Evolutionary conservation across 108 stramenopile genomes (phyloP).

Genomic region (Craspedostauros australis): DNA sequence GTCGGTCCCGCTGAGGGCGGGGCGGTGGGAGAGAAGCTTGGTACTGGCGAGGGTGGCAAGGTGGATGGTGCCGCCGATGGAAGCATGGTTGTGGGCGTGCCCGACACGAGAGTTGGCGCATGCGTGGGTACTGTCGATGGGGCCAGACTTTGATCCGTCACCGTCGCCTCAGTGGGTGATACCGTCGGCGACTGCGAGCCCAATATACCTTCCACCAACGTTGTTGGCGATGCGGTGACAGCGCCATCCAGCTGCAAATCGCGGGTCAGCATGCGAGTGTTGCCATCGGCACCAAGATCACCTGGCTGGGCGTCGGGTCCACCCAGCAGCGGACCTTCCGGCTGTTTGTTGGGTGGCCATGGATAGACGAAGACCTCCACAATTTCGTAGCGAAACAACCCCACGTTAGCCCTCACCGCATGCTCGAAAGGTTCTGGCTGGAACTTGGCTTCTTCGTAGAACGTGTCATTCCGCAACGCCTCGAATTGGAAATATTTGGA

Average conservation of each 20-base stretch:
- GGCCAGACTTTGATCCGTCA: too few species aligned
- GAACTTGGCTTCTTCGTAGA: constrained; percentile 14
- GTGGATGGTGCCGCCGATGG: neutral
- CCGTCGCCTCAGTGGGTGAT: too few species aligned
- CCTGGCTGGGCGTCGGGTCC: too few species aligned
- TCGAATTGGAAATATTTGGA: constrained; percentile 20
- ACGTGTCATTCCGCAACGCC: constrained; percentile 25
- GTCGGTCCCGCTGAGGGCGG: constrained; percentile 17
- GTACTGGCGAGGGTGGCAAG: constrained; percentile 1
- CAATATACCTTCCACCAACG: too few species aligned
- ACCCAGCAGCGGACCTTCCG: constrained; percentile 6
- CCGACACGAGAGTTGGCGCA: too few species aligned
- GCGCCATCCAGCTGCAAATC: too few species aligned
- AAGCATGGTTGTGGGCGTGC: neutral
- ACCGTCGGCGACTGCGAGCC: too few species aligned
- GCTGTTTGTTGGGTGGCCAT: constrained; percentile 14
- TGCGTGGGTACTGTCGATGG: too few species aligned
- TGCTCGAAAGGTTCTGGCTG: constrained; percentile 30
- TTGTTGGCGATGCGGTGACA: too few species aligned
- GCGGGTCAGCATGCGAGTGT: too few species aligned
- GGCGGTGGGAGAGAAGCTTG: constrained; percentile 9
- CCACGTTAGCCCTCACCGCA: constrained; percentile 27
- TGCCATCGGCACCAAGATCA: too few species aligned
- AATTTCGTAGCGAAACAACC: constrained; percentile 26
- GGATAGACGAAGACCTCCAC: constrained; percentile 25